Evolutionary conservation across 2,329 filamentous ascomycete genomes (phyloP).

Genomic region (Lachnellula willkommii): DNA sequence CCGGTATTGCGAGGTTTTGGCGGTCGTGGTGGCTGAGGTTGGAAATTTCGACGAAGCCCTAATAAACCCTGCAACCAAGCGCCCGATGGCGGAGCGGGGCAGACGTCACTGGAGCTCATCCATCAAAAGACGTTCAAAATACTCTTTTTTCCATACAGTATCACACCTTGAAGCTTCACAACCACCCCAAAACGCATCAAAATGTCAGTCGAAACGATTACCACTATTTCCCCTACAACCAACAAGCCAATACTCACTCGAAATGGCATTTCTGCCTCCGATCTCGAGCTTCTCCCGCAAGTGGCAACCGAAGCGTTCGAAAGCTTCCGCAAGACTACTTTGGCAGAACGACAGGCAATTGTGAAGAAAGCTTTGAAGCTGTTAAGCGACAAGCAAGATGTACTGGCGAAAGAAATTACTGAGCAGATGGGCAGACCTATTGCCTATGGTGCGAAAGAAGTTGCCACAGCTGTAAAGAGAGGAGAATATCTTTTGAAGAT

Average conservation of each 20-base stretch:
- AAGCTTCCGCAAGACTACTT: conserved; percentile 67
- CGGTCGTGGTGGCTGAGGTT: neutral
- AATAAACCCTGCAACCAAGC: neutral
- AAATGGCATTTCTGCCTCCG: conserved; percentile 63
- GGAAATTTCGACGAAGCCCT: neutral
- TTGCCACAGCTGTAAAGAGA: conserved; percentile 78
- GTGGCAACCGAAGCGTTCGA: conserved; percentile 70
- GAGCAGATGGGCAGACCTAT: conserved; percentile 95
- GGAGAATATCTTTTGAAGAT: conserved; percentile 83
- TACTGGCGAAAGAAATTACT: conserved; percentile 76
- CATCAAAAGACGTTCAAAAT: neutral
- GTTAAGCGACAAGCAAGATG: conserved; percentile 67
- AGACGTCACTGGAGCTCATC: neutral
- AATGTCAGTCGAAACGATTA: conserved; percentile 61
- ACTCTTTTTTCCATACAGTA: conserved; percentile 1
- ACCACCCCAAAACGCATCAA: conserved; percentile 6
- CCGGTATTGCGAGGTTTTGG: conserved; percentile 2
- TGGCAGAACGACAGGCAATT: conserved; percentile 72
- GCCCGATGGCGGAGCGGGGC: neutral
- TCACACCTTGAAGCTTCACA: conserved; percentile 1
- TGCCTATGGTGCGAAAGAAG: conserved; percentile 75
- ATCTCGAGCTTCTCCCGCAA: conserved; percentile 67
- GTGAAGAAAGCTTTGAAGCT: conserved; percentile 73
- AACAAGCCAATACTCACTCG: conserved; percentile 79
- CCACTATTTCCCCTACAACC: conserved; percentile 84